These are phyloP conservation scores for Salvia rosmarinus DNA, from an alignment of 257 asterid species.

Conservation along the genomic window DNA sequence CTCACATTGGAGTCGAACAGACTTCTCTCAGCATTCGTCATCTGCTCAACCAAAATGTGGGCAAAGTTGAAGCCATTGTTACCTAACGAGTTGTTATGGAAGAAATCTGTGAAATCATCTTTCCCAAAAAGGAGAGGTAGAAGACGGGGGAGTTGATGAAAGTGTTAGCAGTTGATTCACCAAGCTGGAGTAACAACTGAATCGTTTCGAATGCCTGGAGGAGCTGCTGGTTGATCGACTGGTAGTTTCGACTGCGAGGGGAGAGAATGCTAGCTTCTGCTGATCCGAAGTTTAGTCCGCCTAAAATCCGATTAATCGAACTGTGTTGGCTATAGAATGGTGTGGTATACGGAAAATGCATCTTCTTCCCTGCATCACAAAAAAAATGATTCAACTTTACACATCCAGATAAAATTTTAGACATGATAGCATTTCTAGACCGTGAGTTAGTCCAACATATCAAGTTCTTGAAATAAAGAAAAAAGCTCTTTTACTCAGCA, in stretches of 20 bases:
- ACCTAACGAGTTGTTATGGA: constrained; percentile 35
- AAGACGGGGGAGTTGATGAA: constrained; percentile 60
- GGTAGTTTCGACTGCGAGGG: constrained; percentile 49
- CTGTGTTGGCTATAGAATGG: constrained; percentile 71
- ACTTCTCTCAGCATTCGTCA: constrained; percentile 51
- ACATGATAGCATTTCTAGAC: too few species aligned
- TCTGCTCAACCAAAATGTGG: constrained; percentile 50
- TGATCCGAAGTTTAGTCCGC: constrained; percentile 64
- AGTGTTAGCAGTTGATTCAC: constrained; percentile 41
- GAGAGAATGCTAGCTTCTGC: constrained; percentile 59
- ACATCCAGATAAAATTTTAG: too few species aligned
- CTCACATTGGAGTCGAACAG: constrained; percentile 52
- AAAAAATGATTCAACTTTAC: too few species aligned
- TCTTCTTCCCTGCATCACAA: constrained; percentile 58
- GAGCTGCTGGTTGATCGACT: constrained; percentile 66
- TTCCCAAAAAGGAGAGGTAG: constrained; percentile 70
- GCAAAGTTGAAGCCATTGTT: constrained; percentile 37
- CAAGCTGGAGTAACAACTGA: constrained; percentile 65
- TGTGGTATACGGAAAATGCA: constrained; percentile 49
- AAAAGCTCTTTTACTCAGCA: too few species aligned
- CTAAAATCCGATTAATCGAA: constrained; percentile 46
- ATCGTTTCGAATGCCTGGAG: constrained; percentile 61
- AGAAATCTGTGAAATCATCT: constrained; percentile 54
- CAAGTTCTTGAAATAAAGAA: too few species aligned
- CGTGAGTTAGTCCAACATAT: too few species aligned